Evolutionary conservation across 331 rosid species (phyloP), one percentile per base, ranked within the genome.

Genomic region (Phaseolus coccineus): DNA sequence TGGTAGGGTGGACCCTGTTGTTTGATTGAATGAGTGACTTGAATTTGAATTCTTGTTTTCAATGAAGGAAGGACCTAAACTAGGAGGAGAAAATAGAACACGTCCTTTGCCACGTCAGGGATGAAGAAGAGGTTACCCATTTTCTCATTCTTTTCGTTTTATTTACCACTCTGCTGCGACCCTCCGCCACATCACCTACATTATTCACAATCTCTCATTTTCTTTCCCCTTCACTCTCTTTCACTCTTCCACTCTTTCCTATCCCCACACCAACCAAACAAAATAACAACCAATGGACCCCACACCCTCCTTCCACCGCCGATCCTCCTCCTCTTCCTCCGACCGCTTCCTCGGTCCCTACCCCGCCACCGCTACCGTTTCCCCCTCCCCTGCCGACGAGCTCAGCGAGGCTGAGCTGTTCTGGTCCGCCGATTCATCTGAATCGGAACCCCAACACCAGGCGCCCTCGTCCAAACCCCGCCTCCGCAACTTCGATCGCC

Each of bases 321-420:
- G 87, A 11, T 87, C 88, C 5, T 71, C 47, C 12, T 42, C 94
- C 22, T 82, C 93, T 58, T 71, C 96, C 48, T 82, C 96, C 16
- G 90, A 85, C 58, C 90, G 89, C 7, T 62, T 89, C 9, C 91
- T 92, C 71, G 80, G 77, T 1, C 10, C 86, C 3, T 88, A 83
- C 87, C 79, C 88, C 30, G 51, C 77, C 68, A 76, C 87, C 3
- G 73, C 91, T 1, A 56, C 84, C 0, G 22, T 48, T 19, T 0
- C 50, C 15, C 1, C 55, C 58, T 7, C 66, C 52, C 47, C 44
- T 33, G 88, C 74, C 66, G 92, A 88, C 5, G 97, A 94, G 77
- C 87, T 94, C 55, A 74, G 80, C 84, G 97, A 94, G 71, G 92
- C 93, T 8, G 97, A 92, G 53, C 80, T 94, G 2, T 92, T 92